These are phyloP conservation scores for Gossypium stocksii DNA, from an alignment of 345 rosid genomes.

Conservation along the genomic window DNA sequence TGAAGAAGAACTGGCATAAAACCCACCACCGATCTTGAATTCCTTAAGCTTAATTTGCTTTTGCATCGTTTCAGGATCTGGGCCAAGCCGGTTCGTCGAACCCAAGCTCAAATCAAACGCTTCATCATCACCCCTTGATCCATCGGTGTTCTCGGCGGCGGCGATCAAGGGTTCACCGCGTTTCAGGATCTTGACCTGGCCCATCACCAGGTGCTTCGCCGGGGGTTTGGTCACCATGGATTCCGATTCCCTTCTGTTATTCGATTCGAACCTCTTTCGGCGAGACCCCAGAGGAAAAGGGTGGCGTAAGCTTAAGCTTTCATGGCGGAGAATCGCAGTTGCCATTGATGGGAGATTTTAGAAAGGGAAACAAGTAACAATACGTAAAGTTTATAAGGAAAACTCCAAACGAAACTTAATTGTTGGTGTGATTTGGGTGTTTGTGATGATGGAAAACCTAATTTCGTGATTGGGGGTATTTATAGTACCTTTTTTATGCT, in stretches of 20 bases:
- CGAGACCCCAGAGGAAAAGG: slow-evolving; percentile 13
- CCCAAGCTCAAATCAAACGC: slow-evolving; percentile 30
- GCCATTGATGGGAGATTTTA: not conserved
- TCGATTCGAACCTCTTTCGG: slow-evolving; percentile 7
- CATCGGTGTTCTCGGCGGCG: not conserved
- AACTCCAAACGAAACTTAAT: not conserved
- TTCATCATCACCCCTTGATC: slow-evolving; percentile 14
- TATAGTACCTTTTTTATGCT: no score
- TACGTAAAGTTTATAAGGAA: not conserved
- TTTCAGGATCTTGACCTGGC: slow-evolving; percentile 56
- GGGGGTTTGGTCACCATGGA: slow-evolving; percentile 29
- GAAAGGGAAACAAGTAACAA: no score
- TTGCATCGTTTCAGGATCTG: slow-evolving; percentile 42
- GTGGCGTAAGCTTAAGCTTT: not conserved
- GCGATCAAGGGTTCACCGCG: slow-evolving; percentile 47
- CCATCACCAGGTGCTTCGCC: slow-evolving; percentile 40
- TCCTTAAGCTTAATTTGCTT: slow-evolving; percentile 30
- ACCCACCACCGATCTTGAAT: slow-evolving; percentile 10
- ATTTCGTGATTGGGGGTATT: not conserved
- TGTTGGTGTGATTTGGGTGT: not conserved
- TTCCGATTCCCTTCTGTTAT: not conserved
- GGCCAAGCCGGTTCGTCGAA: slow-evolving; percentile 45
- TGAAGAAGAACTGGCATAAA: slow-evolving; percentile 30
- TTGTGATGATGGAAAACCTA: not conserved
- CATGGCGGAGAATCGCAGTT: not conserved